A percentile compares a stretch with the other conserved stretches of the same genome.
Conservation (phyloP, 2,329 filamentous ascomycete species). For the Boeremia exigua region DNA sequence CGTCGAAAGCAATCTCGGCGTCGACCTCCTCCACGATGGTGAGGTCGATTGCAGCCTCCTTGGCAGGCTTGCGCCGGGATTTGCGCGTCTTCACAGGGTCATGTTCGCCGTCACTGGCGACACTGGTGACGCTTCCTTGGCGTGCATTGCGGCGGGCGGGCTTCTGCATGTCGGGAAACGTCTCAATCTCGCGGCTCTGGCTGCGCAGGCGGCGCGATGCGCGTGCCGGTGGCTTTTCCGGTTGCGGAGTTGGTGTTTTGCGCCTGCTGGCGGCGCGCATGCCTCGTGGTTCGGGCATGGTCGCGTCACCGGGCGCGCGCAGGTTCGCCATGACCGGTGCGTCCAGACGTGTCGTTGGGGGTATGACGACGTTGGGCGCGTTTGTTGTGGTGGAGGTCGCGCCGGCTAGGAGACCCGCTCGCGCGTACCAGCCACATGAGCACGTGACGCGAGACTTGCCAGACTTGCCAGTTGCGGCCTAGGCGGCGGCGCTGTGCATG, state of each 20-base stretch:
- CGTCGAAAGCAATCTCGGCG: constrained; percentile 27
- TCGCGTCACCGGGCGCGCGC: constrained; percentile 1
- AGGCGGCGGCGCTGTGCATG: neutral
- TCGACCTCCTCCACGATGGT: constrained; percentile 43
- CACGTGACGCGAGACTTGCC: constrained; percentile 25
- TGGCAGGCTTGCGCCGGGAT: constrained; percentile 30
- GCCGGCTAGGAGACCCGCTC: constrained; percentile 6
- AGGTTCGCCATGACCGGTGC: neutral
- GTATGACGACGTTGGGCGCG: constrained; percentile 13
- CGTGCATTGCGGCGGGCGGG: constrained; percentile 34
- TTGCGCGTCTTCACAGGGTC: constrained; percentile 25
- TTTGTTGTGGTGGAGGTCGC: constrained; percentile 20
- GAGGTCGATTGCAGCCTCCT: constrained; percentile 38
- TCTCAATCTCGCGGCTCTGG: constrained; percentile 48
- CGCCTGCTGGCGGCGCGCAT: constrained; percentile 44
- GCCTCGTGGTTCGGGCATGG: constrained; percentile 44
- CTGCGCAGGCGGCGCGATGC: constrained; percentile 46
- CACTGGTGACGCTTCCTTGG: constrained; percentile 37
- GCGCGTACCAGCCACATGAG: constrained; percentile 13
- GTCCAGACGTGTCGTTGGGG: neutral
- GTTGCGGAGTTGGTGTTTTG: constrained; percentile 41
- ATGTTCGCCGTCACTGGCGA: constrained; percentile 34
- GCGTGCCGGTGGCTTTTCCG: constrained; percentile 29
- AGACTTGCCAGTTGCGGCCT: constrained; percentile 16
- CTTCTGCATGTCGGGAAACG: constrained; percentile 25